Percentiles rank a stretch among this genome's conserved stretches.
Evolutionary conservation across 805 yeast genomes (phyloP).

Genomic region (Metschnikowia noctiluminum): DNA sequence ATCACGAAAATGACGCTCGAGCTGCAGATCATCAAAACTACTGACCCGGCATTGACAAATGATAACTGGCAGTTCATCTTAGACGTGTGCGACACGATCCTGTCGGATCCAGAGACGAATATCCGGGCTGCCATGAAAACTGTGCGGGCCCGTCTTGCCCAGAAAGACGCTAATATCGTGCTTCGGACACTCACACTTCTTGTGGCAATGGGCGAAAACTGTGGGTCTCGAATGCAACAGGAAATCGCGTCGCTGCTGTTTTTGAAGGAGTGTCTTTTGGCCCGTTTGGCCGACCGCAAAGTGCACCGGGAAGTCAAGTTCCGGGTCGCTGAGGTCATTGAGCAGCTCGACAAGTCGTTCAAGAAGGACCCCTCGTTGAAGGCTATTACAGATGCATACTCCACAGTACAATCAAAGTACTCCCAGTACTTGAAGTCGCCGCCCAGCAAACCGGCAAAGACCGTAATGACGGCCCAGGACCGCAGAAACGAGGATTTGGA

Average conservation of each 20-base stretch:
- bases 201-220: conserved; percentile 41
- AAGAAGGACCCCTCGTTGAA: conserved; percentile 71
- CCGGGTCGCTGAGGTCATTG: conserved; percentile 62
- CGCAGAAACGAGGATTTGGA: conserved; percentile 71
- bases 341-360: conserved; percentile 64
- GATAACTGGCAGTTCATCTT: conserved; percentile 45
- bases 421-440: conserved; percentile 27
- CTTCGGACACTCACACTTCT: conserved; percentile 36
- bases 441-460: conserved; percentile 61
- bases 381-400: conserved; percentile 62
- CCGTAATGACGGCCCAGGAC: conserved; percentile 43
- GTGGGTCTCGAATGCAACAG: conserved; percentile 44
- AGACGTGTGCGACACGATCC: conserved; percentile 40
- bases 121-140: conserved; percentile 31
- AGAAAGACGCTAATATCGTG: conserved; percentile 40
- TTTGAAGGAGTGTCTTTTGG: conserved; percentile 30
- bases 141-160: conserved; percentile 23
- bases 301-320: conserved; percentile 68
- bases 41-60: conserved; percentile 38
- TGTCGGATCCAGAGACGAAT: conserved; percentile 34
- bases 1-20: conserved; percentile 14
- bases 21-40: conserved; percentile 32
- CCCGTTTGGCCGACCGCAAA: conserved; percentile 48
- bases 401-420: conserved; percentile 41
- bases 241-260: conserved; percentile 40